Base-by-base conservation (phyloP, 805 yeast genomes). In the Zygoascus ofunaensis region DNA sequence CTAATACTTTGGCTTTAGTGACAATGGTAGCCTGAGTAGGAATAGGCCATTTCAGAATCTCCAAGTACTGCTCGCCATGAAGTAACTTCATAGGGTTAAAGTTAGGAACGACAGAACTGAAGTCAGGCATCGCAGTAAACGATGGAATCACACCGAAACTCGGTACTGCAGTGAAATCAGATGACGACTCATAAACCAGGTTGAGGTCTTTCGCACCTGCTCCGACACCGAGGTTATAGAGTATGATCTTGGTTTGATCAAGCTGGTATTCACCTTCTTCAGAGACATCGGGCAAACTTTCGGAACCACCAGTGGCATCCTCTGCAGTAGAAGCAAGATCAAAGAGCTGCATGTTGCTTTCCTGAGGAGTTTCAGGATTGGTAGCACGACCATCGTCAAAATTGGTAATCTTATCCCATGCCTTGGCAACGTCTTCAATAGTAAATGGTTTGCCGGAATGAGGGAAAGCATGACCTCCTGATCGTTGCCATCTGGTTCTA, bases 51-150 rank as follows among this genome's bases (percentile, higher is more conserved):
- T 80, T 76, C 51, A 72, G 72, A 50, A 90, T 63, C 64, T 79
- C 87, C 55, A 89, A 70, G 65, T 83, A 90, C 63, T 90, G 97
- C 68, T 90, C 98, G 48, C 97, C 98, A 62, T 90, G 97, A 54
- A 90, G 74, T 58, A 90, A 72, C 65, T 82, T 73, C 77, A 87
- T 81, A 49, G 92, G 95, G 65, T 86, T 85, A 72, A 86, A 90
- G 66, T 85, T 79, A 47, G 79, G 82, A 54, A 90, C 79, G 37
- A 80, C 62, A 47, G 72, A 69, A 49, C 73, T 68, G 60, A 82
- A 76, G 22, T 45, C 45, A 28, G 48, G 40, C 18, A 15, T 23
- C 18, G 34, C 73, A 68, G 74, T 72, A 78, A 89, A 82, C 49
- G 80, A 80, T 33, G 95, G 90, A 55, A 90, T 78, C 42, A 87